Evolutionary conservation across 2,329 filamentous ascomycete species (phyloP).

Genomic region (Verticillium nonalfalfae): DNA sequence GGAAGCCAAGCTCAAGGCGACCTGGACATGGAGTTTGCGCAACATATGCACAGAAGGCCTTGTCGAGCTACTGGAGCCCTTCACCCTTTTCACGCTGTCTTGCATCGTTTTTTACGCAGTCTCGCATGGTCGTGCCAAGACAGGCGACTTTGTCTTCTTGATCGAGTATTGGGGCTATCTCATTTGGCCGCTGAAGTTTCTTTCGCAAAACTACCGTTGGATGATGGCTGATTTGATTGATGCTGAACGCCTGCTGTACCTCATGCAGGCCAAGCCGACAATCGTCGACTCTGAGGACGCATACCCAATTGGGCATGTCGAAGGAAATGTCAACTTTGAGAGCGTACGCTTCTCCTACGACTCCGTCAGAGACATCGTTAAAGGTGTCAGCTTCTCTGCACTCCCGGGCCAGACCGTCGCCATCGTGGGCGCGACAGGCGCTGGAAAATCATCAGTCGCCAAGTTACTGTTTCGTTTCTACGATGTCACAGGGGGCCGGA

Average conservation of each 20-base stretch:
- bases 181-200: constrained; percentile 31
- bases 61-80: constrained; percentile 36
- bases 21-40: constrained; percentile 11
- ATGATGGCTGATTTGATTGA: constrained; percentile 47
- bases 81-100: constrained; percentile 22
- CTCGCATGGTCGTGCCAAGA: constrained; percentile 35
- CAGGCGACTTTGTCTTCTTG: constrained; percentile 59
- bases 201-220: constrained; percentile 13
- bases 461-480: constrained; percentile 57
- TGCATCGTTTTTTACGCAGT: constrained; percentile 46
- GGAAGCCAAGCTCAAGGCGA: constrained; percentile 14
- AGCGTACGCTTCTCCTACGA: constrained; percentile 52
- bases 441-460: constrained; percentile 56
- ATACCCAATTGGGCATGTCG: constrained; percentile 31
- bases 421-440: constrained; percentile 56
- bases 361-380: constrained; percentile 40
- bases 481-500: constrained; percentile 45
- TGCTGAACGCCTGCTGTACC: constrained; percentile 52
- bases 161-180: constrained; percentile 54
- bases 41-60: constrained; percentile 15
- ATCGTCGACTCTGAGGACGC: constrained; percentile 43
- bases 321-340: constrained; percentile 46
- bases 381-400: constrained; percentile 39
- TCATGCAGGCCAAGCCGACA: constrained; percentile 51
- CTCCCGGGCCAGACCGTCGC: constrained; percentile 50